Percentiles rank a stretch among this genome's conserved stretches.
phyloP scores from a whole-genome alignment of 2,329 filamentous ascomycete species.

The Alternaria novae-zelandiae region DNA sequence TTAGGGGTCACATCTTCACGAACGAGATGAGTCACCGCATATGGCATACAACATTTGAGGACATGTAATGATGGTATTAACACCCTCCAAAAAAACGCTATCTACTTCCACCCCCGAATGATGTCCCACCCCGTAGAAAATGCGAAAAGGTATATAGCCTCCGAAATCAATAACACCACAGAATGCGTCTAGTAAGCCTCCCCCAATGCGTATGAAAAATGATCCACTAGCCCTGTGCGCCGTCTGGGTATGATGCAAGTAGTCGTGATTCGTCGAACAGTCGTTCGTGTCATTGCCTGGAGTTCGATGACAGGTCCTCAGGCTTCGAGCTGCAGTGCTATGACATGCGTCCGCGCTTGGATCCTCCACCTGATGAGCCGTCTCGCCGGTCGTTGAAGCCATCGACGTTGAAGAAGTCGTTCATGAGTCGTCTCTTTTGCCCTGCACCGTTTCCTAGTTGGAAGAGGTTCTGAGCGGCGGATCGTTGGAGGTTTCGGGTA shows the following conservation, averaged over 20 bases:
- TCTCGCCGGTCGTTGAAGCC: conserved; percentile 68
- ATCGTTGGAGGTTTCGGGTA: conserved; percentile 39
- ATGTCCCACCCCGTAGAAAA: conserved; percentile 19
- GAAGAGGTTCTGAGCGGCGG: conserved; percentile 45
- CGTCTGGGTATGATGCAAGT: conserved; percentile 26
- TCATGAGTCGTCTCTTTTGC: conserved; percentile 74
- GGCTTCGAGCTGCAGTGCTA: conserved; percentile 15
- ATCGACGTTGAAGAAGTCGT: conserved; percentile 76
- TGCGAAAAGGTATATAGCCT: conserved; percentile 16
- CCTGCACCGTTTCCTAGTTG: conserved; percentile 69
- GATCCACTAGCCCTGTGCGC: conserved; percentile 25
- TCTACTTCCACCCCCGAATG: conserved; percentile 10
- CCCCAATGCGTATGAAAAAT: conserved; percentile 28
- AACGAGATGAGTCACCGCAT: background rate
- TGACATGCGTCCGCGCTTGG: conserved; percentile 49
- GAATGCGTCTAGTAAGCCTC: conserved; percentile 32
- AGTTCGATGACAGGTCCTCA: background rate
- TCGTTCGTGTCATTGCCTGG: conserved; percentile 9
- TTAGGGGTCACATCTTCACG: background rate
- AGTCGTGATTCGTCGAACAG: conserved; percentile 19
- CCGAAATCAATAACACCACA: conserved; percentile 29
- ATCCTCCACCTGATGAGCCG: conserved; percentile 40
- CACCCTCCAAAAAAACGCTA: background rate
- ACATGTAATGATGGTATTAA: background rate
- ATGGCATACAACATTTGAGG: background rate